Conservation (phyloP, 2,329 filamentous ascomycete species). For the Alternaria conjuncta region DNA sequence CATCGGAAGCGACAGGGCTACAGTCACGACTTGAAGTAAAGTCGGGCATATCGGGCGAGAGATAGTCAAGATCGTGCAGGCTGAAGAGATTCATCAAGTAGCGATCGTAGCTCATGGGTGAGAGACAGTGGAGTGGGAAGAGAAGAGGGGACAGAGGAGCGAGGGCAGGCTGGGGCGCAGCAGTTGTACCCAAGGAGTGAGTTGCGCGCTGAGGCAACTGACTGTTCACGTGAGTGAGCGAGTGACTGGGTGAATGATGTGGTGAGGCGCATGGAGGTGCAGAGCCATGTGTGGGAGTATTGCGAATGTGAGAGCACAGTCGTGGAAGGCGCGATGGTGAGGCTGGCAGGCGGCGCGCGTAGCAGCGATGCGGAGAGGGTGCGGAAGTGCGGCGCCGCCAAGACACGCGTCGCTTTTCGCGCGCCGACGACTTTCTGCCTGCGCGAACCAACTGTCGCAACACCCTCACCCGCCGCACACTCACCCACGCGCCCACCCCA, state of each 20-base stretch:
- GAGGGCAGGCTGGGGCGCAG: slow-evolving; percentile 6
- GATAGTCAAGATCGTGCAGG: slow-evolving; percentile 30
- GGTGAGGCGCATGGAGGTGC: background rate
- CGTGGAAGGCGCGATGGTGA: background rate
- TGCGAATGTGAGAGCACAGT: background rate
- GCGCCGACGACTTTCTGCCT: slow-evolving; percentile 9
- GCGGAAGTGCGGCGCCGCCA: slow-evolving; percentile 19
- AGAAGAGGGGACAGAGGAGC: background rate
- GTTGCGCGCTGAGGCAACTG: background rate
- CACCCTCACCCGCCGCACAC: background rate
- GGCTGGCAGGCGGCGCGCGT: background rate
- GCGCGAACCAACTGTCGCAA: slow-evolving; percentile 3
- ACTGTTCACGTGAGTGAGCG: background rate
- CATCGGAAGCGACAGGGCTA: slow-evolving; percentile 31
- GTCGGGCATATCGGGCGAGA: slow-evolving; percentile 24
- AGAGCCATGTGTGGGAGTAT: background rate
- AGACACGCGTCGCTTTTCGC: slow-evolving; percentile 1
- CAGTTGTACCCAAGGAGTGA: background rate
- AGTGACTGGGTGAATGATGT: background rate
- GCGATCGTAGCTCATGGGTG: slow-evolving; percentile 16
- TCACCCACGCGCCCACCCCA: background rate
- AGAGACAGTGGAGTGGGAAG: background rate
- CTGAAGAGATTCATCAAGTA: slow-evolving; percentile 24
- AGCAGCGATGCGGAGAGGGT: slow-evolving; percentile 14
- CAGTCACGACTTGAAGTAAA: slow-evolving; percentile 29